Evolutionary conservation across 2,329 filamentous ascomycete species (phyloP).

Genomic region (Akanthomyces dipterigenus): DNA sequence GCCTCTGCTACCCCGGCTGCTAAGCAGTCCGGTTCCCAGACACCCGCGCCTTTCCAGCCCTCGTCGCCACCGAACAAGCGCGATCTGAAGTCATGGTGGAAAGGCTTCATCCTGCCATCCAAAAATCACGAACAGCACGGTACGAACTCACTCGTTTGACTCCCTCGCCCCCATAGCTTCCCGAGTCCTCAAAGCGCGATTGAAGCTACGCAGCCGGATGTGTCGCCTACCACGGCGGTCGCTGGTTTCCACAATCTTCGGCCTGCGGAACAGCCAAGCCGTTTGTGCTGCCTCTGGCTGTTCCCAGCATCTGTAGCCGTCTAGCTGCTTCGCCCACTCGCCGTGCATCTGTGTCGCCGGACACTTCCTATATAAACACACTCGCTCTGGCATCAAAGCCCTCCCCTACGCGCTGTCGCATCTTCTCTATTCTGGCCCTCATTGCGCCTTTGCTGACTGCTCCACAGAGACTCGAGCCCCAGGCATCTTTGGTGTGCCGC

Average conservation of each 20-base stretch:
- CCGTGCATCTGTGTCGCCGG: not conserved
- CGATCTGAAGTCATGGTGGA: constrained; percentile 96
- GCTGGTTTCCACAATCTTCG: not conserved
- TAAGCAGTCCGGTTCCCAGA: constrained; percentile 2
- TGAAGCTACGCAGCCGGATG: not conserved
- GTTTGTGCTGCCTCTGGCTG: not conserved
- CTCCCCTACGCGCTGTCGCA: not conserved
- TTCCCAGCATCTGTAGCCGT: not conserved
- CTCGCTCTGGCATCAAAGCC: not conserved
- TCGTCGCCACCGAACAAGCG: constrained; percentile 72
- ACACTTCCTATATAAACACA: not conserved
- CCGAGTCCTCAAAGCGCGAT: not conserved
- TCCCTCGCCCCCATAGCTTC: not conserved
- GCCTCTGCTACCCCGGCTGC: constrained; percentile 6
- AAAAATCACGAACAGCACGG: constrained; percentile 51
- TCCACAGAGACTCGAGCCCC: constrained; percentile 43
- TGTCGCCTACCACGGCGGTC: not conserved
- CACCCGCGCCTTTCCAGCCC: not conserved
- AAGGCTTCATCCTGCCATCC: constrained; percentile 72
- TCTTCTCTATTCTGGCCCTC: not conserved
- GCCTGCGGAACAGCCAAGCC: not conserved
- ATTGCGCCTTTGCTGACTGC: constrained; percentile 6
- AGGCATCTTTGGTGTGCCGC: constrained; percentile 90
- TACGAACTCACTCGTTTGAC: constrained; percentile 26
- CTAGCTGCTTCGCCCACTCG: not conserved